Base-by-base conservation (phyloP, 1,284 basidiomycete genomes). In the Agroathelia rolfsii region DNA sequence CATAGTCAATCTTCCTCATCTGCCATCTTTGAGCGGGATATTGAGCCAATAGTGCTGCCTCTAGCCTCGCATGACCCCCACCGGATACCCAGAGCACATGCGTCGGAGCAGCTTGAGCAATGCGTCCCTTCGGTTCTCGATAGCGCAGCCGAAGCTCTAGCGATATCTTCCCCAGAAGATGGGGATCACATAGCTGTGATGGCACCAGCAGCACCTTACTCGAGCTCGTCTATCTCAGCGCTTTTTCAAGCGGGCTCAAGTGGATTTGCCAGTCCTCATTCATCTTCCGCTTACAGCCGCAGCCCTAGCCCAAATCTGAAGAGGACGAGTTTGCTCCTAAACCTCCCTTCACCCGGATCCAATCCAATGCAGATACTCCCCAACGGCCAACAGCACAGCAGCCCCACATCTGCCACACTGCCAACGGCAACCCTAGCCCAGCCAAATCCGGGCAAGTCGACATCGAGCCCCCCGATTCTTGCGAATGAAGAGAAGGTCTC, bases 1-100 rank as follows among this genome's bases (percentile, higher is more conserved):
- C 29, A 27, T 50, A 82, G 79, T 6, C 79, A 78, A 45, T 82
- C 79, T 0, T 80, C 77, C 0, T 81, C 79, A 0, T 82, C 78
- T 1, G 82, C 81, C 29, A 86, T 85, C 35, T 86, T 86, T 38
- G 81, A 85, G 53, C 73, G 82, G 27, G 82, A 86, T 49, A 83
- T 86, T 41, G 82, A 85, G 44, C 72, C 76, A 14, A 55, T 80
- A 31, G 50, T 37, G 7, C 62, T 72, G 0, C 65, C 69, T 1
- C 67, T 70, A 0, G 55, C 66, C 0, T 55, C 66, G 34, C 48
- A 48, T 24, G 45, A 49, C 24, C 55, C 61, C 40, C 82, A 85
- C 49, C 69, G 76, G 22, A 80, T 75, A 28, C 69, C 82, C 0
- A 67, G 82, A 24, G 71, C 74, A 18, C 77, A 77, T 49, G 62